Conservation (phyloP, 805 yeast species). For the Cyberlindnera mrakii region DNA sequence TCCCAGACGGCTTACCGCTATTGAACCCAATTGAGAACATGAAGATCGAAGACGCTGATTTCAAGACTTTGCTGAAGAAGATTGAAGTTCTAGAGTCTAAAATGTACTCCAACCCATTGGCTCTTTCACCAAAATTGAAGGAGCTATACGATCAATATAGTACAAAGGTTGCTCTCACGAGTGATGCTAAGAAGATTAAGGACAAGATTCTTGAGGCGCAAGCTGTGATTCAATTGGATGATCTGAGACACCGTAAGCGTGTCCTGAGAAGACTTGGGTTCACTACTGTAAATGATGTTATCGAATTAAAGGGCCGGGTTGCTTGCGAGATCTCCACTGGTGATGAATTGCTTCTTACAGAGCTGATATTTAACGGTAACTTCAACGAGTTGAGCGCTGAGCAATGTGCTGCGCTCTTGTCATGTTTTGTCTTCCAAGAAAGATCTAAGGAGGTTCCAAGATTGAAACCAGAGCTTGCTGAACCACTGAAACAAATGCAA, state of each 20-base stretch:
- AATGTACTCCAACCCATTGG: slow-evolving; percentile 61
- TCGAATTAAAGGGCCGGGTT: slow-evolving; percentile 94
- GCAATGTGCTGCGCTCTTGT: slow-evolving; percentile 85
- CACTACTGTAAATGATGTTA: slow-evolving; percentile 79
- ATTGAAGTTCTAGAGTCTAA: slow-evolving; percentile 78
- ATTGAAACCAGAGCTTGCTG: slow-evolving; percentile 83
- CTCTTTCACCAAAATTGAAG: slow-evolving; percentile 52
- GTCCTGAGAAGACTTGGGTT: slow-evolving; percentile 90
- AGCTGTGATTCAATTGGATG: slow-evolving; percentile 90
- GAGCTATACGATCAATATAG: slow-evolving; percentile 62
- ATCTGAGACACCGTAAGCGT: slow-evolving; percentile 85
- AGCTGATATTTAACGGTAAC: slow-evolving; percentile 90
- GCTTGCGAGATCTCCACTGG: slow-evolving; percentile 96
- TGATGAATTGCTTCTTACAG: slow-evolving; percentile 77
- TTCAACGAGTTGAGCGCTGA: slow-evolving; percentile 84
- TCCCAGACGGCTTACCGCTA: slow-evolving; percentile 87
- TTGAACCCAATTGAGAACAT: slow-evolving; percentile 88
- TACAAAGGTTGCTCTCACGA: slow-evolving; percentile 54
- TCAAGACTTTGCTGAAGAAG: slow-evolving; percentile 64
- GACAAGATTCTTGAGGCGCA: slow-evolving; percentile 75
- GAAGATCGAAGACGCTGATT: slow-evolving; percentile 84
- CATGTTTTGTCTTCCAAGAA: slow-evolving; percentile 97
- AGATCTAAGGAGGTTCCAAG: slow-evolving; percentile 85
- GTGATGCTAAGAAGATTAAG: slow-evolving; percentile 52
- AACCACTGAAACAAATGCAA: slow-evolving; percentile 81